Evolutionary conservation across 352 stramenopile species (phyloP).

Genomic region (Phytophthora palmivora): DNA sequence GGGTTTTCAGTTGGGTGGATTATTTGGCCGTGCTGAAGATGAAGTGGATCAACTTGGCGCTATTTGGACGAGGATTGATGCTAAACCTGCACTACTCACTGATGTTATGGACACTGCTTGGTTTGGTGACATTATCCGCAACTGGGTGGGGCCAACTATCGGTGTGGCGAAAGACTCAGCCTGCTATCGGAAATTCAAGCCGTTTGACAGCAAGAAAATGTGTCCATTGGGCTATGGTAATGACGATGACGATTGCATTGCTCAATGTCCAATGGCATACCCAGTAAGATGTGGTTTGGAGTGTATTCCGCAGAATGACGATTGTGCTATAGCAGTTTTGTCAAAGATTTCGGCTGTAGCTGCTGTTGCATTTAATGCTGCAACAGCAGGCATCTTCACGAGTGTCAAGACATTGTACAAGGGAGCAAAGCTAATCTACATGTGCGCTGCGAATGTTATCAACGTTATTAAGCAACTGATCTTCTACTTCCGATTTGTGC

Average conservation of each 20-base stretch:
- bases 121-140: slow-evolving; percentile 20
- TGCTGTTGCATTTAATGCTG: slow-evolving; percentile 25
- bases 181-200: slow-evolving; percentile 17
- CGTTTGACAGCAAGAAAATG: slow-evolving; percentile 5
- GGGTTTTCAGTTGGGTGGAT: slow-evolving; percentile 10
- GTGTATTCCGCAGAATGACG: slow-evolving; percentile 43
- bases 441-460: slow-evolving; percentile 52
- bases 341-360: slow-evolving; percentile 23
- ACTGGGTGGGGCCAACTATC: slow-evolving; percentile 31
- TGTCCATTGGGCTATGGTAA: slow-evolving; percentile 42
- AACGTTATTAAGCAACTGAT: slow-evolving; percentile 45
- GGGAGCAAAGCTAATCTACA: slow-evolving; percentile 38
- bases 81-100: slow-evolving; percentile 11
- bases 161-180: slow-evolving; percentile 9
- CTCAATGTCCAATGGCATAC: slow-evolving; percentile 68
- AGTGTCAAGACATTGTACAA: slow-evolving; percentile 14
- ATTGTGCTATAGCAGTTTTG: slow-evolving; percentile 15
- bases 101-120: slow-evolving; percentile 15
- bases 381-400: slow-evolving; percentile 18
- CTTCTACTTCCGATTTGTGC: slow-evolving; percentile 40
- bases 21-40: slow-evolving; percentile 7
- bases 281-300: slow-evolving; percentile 40
- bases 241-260: slow-evolving; percentile 61
- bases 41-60: slow-evolving; percentile 15
- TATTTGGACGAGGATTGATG: slow-evolving; percentile 15